Evolutionary conservation across 2,329 filamentous ascomycete species (phyloP), one percentile per base, ranked within the genome.

Genomic region (Aspergillus fijiensis): DNA sequence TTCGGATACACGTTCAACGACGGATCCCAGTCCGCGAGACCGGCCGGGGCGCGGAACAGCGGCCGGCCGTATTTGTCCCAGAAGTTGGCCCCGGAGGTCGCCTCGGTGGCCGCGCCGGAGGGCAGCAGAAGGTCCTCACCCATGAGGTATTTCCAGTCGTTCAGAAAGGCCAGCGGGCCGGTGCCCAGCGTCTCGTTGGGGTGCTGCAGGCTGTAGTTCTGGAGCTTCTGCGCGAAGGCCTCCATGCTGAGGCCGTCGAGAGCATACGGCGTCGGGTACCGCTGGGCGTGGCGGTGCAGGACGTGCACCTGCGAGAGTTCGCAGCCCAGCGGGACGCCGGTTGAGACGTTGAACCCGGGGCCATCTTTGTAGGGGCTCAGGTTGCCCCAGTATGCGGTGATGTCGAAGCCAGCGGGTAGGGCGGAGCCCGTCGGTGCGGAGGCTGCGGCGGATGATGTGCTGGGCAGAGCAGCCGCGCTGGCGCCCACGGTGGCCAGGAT

Each of bases 1-100:
- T 82, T 81, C 29, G 75, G 65, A 58, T 72, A 81, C 14, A 73
- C 64, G 60, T 73, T 74, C 23, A 74, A 60, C 51, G 68, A 75
- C 14, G 76, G 69, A 63, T 81, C 78, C 74, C 84, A 86, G 2
- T 77, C 70, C 1, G 82, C 64, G 63, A 61, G 48, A 4, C 84
- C 81, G 7, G 77, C 81, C 4, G 72, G 64, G 1, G 83, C 80
- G 58, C 83, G 80, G 69, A 80, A 85, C 31, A 86, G 68, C 4
- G 78, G 79, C 27, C 84, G 75, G 4, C 84, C 84, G 61, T 85
- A 85, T 45, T 77, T 75, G 65, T 81, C 80, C 82, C 82, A 85
- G 68, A 84, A 85, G 12, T 74, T 70, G 5, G 81, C 79, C 10
- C 83, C 84, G 10, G 79, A 70, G 11, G 71, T 66, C 59, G 84